Base-by-base conservation (phyloP, 306 rosid genomes). In the Trifolium repens region DNA sequence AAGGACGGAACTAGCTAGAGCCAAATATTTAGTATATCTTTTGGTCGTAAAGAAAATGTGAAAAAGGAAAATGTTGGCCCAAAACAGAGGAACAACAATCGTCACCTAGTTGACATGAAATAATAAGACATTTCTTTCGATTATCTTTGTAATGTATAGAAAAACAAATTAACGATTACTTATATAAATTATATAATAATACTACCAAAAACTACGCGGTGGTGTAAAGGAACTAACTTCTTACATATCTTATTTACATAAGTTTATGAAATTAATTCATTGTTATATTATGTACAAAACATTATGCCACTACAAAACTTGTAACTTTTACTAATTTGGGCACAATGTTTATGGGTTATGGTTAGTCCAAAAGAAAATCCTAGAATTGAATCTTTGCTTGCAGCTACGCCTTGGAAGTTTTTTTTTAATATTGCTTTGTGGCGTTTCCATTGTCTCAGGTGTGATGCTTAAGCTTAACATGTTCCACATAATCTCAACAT, bases 401-500 rank as follows among this genome's bases (percentile, higher is more conserved):
- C 40, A 42, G 1, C 47, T 13, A 50, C 64, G 52, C 19, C 72
- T 71, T 55, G 35, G 34, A 67, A 44, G 24, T 24, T 69, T 70
- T 2, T 61, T 9, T 11, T 35, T 65, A 16, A 44, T 39, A 39
- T 39, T 40, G 46, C 1, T 27, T 40, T 5, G 35, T 42, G 76
- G 17, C 0, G 32, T 74, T 55, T 82, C 80, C 61, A 49, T 34
- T 30, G 53, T 49, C 34, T 78, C 69, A 34, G 6, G 71, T 10
- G 72, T 71, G 1, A 65, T n/a, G 37, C 65, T 65, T 37, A 67
- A 65, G 57, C 81, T 84, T 59, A 90, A 34, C 83, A 90, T 83
- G 82, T 88, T 81, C 93, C 91, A 88, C 91, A 88, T 86, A 2
- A 87, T 79, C 62, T 87, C 89, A 12, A 87, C 93, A 57, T 90